Percentiles rank a stretch among this genome's conserved stretches.
Conservation (phyloP, 2,329 filamentous ascomycete species). For the Arthrocladium fulminans region DNA sequence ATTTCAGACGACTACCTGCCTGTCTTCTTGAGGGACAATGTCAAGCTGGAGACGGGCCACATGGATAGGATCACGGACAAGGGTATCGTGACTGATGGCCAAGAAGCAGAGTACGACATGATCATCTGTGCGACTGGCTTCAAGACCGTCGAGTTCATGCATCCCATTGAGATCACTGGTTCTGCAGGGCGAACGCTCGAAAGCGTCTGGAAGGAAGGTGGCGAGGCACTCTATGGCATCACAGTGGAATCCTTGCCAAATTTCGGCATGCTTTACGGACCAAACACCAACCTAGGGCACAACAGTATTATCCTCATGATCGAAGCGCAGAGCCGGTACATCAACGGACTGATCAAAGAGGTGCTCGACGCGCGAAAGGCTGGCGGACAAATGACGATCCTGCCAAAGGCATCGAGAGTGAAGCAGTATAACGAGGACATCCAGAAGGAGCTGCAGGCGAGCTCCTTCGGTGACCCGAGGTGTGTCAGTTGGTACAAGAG, state of each 20-base stretch:
- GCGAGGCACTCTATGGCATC: constrained; percentile 44
- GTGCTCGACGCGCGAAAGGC: constrained; percentile 39
- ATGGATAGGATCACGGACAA: constrained; percentile 41
- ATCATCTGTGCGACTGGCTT: constrained; percentile 53
- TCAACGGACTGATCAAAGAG: constrained; percentile 42
- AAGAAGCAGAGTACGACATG: constrained; percentile 44
- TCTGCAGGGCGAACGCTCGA: constrained; percentile 34
- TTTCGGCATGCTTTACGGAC: constrained; percentile 51
- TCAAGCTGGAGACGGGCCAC: constrained; percentile 42
- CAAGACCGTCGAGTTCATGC: constrained; percentile 50
- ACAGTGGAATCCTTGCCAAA: constrained; percentile 45
- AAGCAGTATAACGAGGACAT: constrained; percentile 18
- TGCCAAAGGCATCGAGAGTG: constrained; percentile 30
- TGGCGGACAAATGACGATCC: constrained; percentile 36
- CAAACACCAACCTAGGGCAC: constrained; percentile 49
- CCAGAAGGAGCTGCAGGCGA: constrained; percentile 30
- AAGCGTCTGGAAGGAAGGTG: constrained; percentile 48
- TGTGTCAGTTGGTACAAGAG: constrained; percentile 52
- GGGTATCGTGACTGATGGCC: constrained; percentile 40
- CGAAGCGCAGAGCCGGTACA: constrained; percentile 48
- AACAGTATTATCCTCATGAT: constrained; percentile 56
- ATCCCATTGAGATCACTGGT: constrained; percentile 47
- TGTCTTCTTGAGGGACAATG: constrained; percentile 39
- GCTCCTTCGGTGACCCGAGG: constrained; percentile 45
- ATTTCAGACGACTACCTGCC: constrained; percentile 50